These are phyloP conservation scores for Verticillium zaregamsianum DNA, from an alignment of 2,329 filamentous ascomycete species.

Conservation along the genomic window DNA sequence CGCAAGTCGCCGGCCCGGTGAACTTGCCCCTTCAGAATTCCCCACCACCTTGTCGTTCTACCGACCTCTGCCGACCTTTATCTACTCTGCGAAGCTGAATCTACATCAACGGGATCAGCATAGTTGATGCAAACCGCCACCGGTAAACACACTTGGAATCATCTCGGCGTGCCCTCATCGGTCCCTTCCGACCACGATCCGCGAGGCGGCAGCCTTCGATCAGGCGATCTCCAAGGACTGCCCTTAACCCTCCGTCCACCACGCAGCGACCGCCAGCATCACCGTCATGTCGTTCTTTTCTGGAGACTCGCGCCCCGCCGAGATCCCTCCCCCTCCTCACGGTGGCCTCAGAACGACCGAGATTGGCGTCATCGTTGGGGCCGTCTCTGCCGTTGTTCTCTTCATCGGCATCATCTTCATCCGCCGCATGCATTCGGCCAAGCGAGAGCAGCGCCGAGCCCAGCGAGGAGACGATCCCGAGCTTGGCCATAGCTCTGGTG, in stretches of 20 bases:
- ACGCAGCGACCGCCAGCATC: background rate
- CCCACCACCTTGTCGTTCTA: too few species aligned
- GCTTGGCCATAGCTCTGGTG: background rate
- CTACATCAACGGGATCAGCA: too few species aligned
- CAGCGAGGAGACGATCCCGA: background rate
- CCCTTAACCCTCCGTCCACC: background rate
- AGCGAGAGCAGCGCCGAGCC: slow-evolving; percentile 5
- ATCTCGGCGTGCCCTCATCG: background rate
- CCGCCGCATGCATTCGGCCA: slow-evolving; percentile 11
- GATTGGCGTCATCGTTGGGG: slow-evolving; percentile 21
- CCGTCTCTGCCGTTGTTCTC: slow-evolving; percentile 16
- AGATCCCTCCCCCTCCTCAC: slow-evolving; percentile 7
- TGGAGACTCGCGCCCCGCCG: slow-evolving; percentile 9
- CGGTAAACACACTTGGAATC: background rate
- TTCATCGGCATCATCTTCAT: slow-evolving; percentile 18
- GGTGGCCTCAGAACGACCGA: slow-evolving; percentile 18
- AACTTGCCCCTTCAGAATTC: too few species aligned
- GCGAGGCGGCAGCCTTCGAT: too few species aligned
- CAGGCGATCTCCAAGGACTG: background rate
- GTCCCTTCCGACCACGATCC: background rate
- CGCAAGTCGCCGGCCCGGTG: too few species aligned
- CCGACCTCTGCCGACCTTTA: too few species aligned
- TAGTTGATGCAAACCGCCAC: background rate
- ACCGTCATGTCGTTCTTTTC: slow-evolving; percentile 12
- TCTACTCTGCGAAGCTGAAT: too few species aligned